phyloP scores from a whole-genome alignment of 257 asterid genomes.

The Forsythia viridissima region DNA sequence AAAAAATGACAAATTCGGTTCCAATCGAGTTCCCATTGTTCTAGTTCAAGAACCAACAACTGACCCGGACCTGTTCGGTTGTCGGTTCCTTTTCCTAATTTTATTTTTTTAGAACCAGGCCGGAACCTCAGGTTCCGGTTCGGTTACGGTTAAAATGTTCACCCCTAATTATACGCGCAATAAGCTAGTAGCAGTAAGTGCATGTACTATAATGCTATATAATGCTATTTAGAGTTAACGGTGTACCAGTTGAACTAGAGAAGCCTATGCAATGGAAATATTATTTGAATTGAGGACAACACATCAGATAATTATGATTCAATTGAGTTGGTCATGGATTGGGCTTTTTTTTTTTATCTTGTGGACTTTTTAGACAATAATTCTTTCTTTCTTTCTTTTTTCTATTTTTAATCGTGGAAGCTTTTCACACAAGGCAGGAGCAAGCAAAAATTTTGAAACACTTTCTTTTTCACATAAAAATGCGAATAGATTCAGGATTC shows the following conservation, averaged over 20 bases:
- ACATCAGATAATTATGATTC: background rate
- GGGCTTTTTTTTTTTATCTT: background rate
- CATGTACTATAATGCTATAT: background rate
- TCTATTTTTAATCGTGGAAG: no score
- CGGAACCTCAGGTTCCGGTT: no score
- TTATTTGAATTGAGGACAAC: background rate
- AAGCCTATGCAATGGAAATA: background rate
- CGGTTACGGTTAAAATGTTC: no score
- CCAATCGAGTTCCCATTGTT: no score
- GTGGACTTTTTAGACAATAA: background rate
- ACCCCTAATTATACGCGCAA: no score
- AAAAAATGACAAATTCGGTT: no score
- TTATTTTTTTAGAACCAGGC: no score
- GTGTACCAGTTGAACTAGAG: background rate
- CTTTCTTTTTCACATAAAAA: background rate
- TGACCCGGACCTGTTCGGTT: no score
- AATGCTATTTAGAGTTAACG: background rate
- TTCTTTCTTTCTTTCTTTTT: no score
- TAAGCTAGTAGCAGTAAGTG: background rate
- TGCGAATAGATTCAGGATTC: background rate
- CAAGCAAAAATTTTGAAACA: no score
- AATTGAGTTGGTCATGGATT: background rate
- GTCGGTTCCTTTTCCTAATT: no score
- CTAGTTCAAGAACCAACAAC: no score
- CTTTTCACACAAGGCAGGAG: background rate